Conservation (phyloP, 2,329 filamentous ascomycete genomes). For the Diaporthe velutina region DNA sequence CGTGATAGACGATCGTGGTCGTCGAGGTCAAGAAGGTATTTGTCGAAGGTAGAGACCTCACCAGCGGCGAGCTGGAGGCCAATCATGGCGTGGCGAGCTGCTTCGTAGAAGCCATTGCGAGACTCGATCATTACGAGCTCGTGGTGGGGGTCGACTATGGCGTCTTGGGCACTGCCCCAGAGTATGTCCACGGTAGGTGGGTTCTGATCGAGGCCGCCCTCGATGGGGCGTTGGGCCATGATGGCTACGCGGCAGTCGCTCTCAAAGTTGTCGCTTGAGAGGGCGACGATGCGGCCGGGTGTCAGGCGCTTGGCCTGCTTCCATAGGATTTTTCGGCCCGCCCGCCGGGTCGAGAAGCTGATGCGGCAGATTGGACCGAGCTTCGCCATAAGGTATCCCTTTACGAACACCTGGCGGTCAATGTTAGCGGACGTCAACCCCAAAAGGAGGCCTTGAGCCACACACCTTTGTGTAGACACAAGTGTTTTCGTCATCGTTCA, state of each 20-base stretch:
- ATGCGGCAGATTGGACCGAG: conserved; percentile 76
- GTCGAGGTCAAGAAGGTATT: conserved; percentile 69
- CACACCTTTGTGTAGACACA: conserved; percentile 79
- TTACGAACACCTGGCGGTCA: conserved; percentile 70
- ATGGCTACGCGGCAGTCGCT: conserved; percentile 77
- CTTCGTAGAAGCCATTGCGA: conserved; percentile 81
- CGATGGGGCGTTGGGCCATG: conserved; percentile 77
- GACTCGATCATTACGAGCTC: conserved; percentile 86
- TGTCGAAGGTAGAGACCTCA: conserved; percentile 71
- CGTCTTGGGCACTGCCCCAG: conserved; percentile 72
- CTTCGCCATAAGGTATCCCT: conserved; percentile 72
- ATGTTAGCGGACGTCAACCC: not conserved
- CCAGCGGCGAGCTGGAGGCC: conserved; percentile 74
- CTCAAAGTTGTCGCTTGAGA: conserved; percentile 73
- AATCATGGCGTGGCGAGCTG: conserved; percentile 77
- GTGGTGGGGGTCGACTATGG: conserved; percentile 74
- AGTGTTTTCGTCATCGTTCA: conserved; percentile 68
- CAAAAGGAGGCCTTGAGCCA: conserved; percentile 13
- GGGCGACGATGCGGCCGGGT: conserved; percentile 65
- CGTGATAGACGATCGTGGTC: conserved; percentile 47
- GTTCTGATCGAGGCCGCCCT: conserved; percentile 70
- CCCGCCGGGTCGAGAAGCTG: conserved; percentile 76
- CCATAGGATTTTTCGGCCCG: conserved; percentile 77
- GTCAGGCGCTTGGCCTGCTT: conserved; percentile 64
- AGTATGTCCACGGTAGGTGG: conserved; percentile 83